phyloP scores from a whole-genome alignment of 169 alveolate genomes.

The Perkinsus olseni region DNA sequence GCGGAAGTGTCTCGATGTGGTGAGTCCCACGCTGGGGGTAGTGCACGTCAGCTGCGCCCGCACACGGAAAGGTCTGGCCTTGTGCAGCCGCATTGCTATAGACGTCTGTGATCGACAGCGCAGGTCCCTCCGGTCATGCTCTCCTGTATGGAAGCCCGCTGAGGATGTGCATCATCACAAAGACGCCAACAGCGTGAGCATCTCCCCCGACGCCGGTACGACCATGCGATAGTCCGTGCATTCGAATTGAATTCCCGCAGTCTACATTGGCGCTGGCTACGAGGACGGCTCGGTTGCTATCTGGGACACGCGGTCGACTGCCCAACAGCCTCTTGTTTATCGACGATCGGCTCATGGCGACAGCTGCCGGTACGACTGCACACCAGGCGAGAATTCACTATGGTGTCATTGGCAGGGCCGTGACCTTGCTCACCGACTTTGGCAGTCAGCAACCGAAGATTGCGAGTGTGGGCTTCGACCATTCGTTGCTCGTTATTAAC shows the following conservation, averaged over 20 bases:
- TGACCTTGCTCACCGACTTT: not conserved
- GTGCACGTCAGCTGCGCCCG: too few species aligned
- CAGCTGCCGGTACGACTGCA: constrained; percentile 2
- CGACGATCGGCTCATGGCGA: not conserved
- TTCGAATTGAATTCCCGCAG: not conserved
- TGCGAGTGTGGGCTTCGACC: not conserved
- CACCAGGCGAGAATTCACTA: too few species aligned
- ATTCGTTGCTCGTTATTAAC: not conserved
- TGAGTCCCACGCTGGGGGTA: not conserved
- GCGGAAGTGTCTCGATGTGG: not conserved
- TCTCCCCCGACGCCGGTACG: not conserved
- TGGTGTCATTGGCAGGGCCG: not conserved
- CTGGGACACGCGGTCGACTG: not conserved
- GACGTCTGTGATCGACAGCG: too few species aligned
- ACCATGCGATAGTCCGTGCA: not conserved
- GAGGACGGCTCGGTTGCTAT: not conserved
- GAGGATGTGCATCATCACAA: not conserved
- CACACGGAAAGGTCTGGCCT: too few species aligned
- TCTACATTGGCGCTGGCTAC: not conserved
- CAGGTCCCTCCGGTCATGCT: too few species aligned
- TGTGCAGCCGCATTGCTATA: too few species aligned
- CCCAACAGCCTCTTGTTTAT: not conserved
- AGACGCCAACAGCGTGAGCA: not conserved
- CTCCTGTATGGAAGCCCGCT: not conserved
- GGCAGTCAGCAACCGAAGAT: not conserved